Evolutionary conservation across 139 green algal genomes (phyloP).

Genomic region (Picochlorum costavermella): DNA sequence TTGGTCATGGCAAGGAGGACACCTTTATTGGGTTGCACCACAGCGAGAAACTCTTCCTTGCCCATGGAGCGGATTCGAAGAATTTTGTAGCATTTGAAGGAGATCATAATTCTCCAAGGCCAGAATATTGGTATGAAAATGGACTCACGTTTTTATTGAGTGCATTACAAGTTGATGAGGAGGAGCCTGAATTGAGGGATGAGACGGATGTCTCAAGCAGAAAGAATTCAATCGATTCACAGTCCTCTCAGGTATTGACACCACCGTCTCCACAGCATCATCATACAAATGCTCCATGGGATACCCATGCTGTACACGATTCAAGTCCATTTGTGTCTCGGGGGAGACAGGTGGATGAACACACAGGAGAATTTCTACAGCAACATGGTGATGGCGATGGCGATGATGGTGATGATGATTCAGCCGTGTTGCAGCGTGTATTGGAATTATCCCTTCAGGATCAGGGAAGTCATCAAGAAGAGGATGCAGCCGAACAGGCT

Average conservation of each 20-base stretch:
- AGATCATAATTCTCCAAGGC: slow-evolving; percentile 80
- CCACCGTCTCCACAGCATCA: not conserved
- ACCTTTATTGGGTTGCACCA: slow-evolving; percentile 71
- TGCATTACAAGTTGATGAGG: not conserved
- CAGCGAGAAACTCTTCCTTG: slow-evolving; percentile 50
- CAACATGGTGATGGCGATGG: not conserved
- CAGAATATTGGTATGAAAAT: slow-evolving; percentile 76
- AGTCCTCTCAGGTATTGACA: slow-evolving; percentile 35
- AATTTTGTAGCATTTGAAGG: slow-evolving; percentile 80
- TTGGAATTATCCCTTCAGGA: slow-evolving; percentile 16
- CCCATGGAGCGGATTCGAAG: slow-evolving; percentile 75
- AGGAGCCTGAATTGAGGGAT: not conserved
- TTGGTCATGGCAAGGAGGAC: slow-evolving; percentile 81
- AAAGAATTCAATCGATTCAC: no score
- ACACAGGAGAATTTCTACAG: not conserved
- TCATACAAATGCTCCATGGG: not conserved
- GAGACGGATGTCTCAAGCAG: not conserved
- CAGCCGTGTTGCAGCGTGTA: slow-evolving; percentile 19
- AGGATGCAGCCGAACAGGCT: not conserved
- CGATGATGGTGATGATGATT: slow-evolving; percentile 9
- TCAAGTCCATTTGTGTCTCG: slow-evolving; percentile 1
- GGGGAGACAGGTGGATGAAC: not conserved
- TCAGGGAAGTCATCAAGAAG: no score
- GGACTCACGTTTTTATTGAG: slow-evolving; percentile 71
- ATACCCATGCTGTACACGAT: not conserved